A percentile compares a stretch with the other conserved stretches of the same genome.
phyloP scores from a whole-genome alignment of 768 basidiomycete species.

The Rhodotorula graminis region DNA sequence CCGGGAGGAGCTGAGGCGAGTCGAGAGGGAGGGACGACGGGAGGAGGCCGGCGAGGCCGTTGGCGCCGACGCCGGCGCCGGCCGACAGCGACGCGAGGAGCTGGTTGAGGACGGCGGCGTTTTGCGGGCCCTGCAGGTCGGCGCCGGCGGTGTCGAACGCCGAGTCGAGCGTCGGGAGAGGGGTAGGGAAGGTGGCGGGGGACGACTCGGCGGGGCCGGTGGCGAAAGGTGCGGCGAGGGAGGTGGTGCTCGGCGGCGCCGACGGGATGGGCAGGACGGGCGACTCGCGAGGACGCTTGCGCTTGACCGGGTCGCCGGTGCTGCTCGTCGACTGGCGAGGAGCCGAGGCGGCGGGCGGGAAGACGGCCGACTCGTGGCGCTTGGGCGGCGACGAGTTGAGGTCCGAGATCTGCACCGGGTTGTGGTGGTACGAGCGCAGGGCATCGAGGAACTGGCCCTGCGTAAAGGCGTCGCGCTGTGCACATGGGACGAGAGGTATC shows the following conservation, averaged over 20 bases:
- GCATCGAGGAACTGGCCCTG: slow-evolving; percentile 36
- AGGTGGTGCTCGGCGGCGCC: background rate
- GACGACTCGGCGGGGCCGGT: background rate
- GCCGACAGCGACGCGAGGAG: slow-evolving; percentile 19
- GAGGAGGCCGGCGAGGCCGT: background rate
- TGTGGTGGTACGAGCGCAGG: slow-evolving; percentile 35
- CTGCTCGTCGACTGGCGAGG: too few relatives aligned
- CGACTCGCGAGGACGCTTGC: slow-evolving; percentile 15
- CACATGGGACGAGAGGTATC: background rate
- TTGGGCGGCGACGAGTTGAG: slow-evolving; percentile 20
- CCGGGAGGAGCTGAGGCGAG: slow-evolving; percentile 14
- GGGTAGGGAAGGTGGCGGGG: background rate
- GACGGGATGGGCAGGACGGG: slow-evolving; percentile 15
- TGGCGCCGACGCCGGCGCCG: background rate
- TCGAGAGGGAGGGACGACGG: slow-evolving; percentile 1
- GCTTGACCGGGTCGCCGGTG: slow-evolving; percentile 32
- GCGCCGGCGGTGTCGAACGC: background rate
- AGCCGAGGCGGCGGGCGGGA: background rate
- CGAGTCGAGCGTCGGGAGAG: background rate
- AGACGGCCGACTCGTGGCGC: background rate
- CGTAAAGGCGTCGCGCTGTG: slow-evolving; percentile 36
- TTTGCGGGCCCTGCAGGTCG: slow-evolving; percentile 14
- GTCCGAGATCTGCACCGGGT: slow-evolving; percentile 28
- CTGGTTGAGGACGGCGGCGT: slow-evolving; percentile 23
- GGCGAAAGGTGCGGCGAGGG: background rate